Base-by-base conservation (phyloP, 805 yeast genomes). In the Schwanniomyces occidentalis region DNA sequence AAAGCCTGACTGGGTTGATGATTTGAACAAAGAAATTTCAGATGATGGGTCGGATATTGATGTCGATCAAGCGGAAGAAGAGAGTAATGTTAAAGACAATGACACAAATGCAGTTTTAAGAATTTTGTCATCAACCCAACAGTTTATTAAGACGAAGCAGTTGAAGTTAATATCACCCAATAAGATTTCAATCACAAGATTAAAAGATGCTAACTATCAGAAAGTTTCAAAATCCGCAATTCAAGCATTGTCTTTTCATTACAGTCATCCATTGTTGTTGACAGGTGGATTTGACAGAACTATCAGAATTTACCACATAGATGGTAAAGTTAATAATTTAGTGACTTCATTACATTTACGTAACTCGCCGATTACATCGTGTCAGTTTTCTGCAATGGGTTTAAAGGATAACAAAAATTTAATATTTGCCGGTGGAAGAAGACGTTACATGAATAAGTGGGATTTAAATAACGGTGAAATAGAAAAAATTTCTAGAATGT, bases 201-300 rank as follows among this genome's bases (percentile, higher is more conserved):
- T 93, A 27, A 84, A 82, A 44, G 98, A 93, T 63, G 97, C 95
- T 26, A 91, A 89, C 52, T 69, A 73, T 32, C 73, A 77, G 29
- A 79, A 77, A 39, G 63, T 77, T 4, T 78, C 96, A 3, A 76
- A 72, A 43, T 75, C 96, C 0, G 95, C 89, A 0, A 76, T 93
- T n/a, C 97, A 88, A 61, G 67, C 91, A 0, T 52, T 93, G 24
- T 72, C 85, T 4, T 93, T 93, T 75, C 99, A 93, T 58, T 86
- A 85, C 7, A 65, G 73, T 6, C 87, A 82, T 48, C 95, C 99
- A 25, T 66, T 93, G 19, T 65, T 91, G 29, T 63, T 93, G 34
- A 85, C 96, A 0, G 95, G 93, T 37, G 99, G 99, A 15, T 90
- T 83, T 56, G 99, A 93, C 58, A 74, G 86, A 46, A 84, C 96